These are phyloP conservation scores for Cyberlindnera maritima DNA, from an alignment of 805 yeast species.

Conservation along the genomic window DNA sequence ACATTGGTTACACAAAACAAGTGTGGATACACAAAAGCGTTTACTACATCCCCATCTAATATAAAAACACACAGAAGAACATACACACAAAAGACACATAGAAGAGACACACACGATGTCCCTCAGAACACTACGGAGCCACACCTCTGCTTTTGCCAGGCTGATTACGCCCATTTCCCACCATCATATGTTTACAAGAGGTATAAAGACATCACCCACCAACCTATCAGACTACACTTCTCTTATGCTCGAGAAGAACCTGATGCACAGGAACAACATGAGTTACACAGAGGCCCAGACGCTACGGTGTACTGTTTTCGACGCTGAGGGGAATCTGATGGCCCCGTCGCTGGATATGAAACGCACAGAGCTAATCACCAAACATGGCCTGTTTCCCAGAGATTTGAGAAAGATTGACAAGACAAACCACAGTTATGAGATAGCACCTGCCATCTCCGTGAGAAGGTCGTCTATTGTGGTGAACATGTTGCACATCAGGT, in stretches of 20 bases:
- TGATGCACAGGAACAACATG: constrained; percentile 35
- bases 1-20: no score
- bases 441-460: constrained; percentile 79
- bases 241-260: constrained; percentile 35
- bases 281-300: constrained; percentile 33
- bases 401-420: constrained; percentile 88
- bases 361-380: constrained; percentile 65
- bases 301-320: constrained; percentile 81
- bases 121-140: background rate
- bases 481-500: constrained; percentile 75
- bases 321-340: constrained; percentile 61
- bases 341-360: constrained; percentile 73
- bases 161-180: background rate
- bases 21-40: no score
- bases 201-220: background rate
- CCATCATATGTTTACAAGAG: background rate
- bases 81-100: no score
- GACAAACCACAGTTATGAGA: constrained; percentile 52
- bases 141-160: background rate
- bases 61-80: no score
- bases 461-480: constrained; percentile 68
- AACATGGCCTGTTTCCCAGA: constrained; percentile 81
- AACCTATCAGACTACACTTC: constrained; percentile 23
- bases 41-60: no score
- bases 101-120: background rate